phyloP scores from a whole-genome alignment of 2,329 filamentous ascomycete genomes.

The Cercospora sp. region DNA sequence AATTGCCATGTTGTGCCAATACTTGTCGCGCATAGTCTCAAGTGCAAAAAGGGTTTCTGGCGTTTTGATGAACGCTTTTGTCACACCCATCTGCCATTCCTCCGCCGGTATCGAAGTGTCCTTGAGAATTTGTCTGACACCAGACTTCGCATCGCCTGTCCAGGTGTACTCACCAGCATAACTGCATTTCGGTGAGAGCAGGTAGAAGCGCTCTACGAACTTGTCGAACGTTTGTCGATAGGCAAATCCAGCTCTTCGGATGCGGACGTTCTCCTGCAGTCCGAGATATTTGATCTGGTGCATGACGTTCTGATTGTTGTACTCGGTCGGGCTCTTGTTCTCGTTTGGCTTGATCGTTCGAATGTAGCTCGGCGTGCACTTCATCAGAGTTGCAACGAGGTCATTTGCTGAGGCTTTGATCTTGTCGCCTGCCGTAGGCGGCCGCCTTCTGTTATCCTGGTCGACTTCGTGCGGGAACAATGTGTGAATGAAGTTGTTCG shows the following conservation, averaged over 20 bases:
- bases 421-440: constrained; percentile 92
- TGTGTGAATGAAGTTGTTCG: constrained; percentile 81
- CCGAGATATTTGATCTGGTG: constrained; percentile 99
- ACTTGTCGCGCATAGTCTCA: constrained; percentile 95
- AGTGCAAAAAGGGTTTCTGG: constrained; percentile 95
- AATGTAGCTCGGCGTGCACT: constrained; percentile 95
- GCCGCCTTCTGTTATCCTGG: constrained; percentile 90
- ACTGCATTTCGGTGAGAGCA: constrained; percentile 88
- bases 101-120: constrained; percentile 94
- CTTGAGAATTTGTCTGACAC: constrained; percentile 88
- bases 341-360: constrained; percentile 99
- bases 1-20: constrained; percentile 99
- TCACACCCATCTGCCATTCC: constrained; percentile 95
- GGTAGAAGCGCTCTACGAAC: constrained; percentile 95
- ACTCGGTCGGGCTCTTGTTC: constrained; percentile 93
- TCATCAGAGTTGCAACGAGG: constrained; percentile 92
- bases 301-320: constrained; percentile 86
- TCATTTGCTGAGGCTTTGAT: constrained; percentile 95
- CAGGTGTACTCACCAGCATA: constrained; percentile 98
- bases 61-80: constrained; percentile 97
- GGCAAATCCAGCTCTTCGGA: constrained; percentile 92
- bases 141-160: constrained; percentile 83
- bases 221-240: constrained; percentile 98
- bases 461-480: constrained; percentile 93
- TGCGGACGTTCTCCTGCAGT: constrained; percentile 98